These are phyloP conservation scores for Phoenix roebelenii DNA, from an alignment of 176 grass and related monocot species.

Conservation along the genomic window DNA sequence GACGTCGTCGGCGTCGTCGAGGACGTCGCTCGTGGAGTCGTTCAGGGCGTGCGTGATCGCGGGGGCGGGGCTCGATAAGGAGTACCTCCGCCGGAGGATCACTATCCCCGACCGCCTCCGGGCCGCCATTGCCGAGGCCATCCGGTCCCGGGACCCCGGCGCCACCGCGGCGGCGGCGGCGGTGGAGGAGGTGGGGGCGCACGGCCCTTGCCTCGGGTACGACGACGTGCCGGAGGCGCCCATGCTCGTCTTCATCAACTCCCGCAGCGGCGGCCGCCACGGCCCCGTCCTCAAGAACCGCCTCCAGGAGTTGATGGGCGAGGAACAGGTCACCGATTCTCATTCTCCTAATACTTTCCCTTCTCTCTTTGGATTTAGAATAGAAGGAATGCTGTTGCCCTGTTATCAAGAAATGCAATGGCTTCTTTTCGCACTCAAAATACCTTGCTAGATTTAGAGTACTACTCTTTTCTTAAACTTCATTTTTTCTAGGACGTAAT, in stretches of 20 bases:
- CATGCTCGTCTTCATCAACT: constrained; percentile 78
- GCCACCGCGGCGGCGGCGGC: not conserved
- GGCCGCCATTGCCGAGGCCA: constrained; percentile 42
- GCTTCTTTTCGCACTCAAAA: no score
- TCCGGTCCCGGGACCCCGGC: constrained; percentile 34
- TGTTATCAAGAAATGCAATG: no score
- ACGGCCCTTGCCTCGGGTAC: constrained; percentile 3
- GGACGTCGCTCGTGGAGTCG: not conserved
- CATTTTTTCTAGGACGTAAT: no score
- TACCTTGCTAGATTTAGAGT: no score
- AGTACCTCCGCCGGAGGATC: constrained; percentile 46
- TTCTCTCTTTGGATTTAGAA: not conserved
- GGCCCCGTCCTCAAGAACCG: constrained; percentile 75
- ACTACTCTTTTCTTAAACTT: no score
- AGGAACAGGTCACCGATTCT: constrained; percentile 46
- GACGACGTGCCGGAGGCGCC: constrained; percentile 54
- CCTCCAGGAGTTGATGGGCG: constrained; percentile 72
- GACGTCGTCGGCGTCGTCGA: not conserved
- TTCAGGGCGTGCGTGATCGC: constrained; percentile 52
- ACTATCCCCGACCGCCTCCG: constrained; percentile 39
- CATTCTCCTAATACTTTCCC: not conserved
- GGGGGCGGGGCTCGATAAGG: constrained; percentile 44
- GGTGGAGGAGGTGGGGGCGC: constrained; percentile 16
- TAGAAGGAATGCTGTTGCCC: no score
- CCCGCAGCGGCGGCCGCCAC: constrained; percentile 70